These are phyloP conservation scores for Lasiodiplodia hormozganensis DNA, from an alignment of 2,329 filamentous ascomycete genomes.

Conservation along the genomic window DNA sequence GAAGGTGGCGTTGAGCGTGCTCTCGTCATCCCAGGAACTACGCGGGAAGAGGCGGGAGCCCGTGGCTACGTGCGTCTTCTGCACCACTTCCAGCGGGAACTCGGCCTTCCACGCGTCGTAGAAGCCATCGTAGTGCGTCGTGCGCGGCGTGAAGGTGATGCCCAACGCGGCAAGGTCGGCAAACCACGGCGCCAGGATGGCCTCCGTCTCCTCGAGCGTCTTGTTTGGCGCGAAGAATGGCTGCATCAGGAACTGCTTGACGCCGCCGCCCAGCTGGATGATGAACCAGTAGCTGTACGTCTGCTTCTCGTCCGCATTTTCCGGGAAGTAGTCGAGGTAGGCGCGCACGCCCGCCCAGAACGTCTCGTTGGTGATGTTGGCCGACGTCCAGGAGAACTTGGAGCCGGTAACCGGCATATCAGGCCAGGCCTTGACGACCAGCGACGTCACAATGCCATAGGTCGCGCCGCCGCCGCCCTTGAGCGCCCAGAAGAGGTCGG, in stretches of 20 bases:
- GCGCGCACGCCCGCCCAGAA: conserved; percentile 43
- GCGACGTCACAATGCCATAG: conserved; percentile 42
- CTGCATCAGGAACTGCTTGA: conserved; percentile 37
- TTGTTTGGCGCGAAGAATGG: conserved; percentile 49
- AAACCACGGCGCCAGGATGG: conserved; percentile 40
- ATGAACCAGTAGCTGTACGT: conserved; percentile 44
- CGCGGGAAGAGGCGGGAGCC: conserved; percentile 57
- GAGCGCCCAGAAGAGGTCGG: conserved; percentile 48
- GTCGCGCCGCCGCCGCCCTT: conserved; percentile 43
- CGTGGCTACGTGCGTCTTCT: conserved; percentile 47
- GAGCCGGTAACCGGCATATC: conserved; percentile 20
- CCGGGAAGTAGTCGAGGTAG: conserved; percentile 40
- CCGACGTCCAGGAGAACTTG: conserved; percentile 60
- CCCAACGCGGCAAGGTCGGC: conserved; percentile 45
- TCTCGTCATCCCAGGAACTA: conserved; percentile 45
- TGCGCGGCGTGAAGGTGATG: conserved; percentile 49
- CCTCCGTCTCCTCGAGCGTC: conserved; percentile 43
- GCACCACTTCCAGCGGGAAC: conserved; percentile 49
- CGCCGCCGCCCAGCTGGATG: conserved; percentile 36
- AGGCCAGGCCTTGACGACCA: conserved; percentile 41
- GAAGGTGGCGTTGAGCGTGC: conserved; percentile 47
- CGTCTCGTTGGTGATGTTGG: conserved; percentile 29
- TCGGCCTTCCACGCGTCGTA: conserved; percentile 48
- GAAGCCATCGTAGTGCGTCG: conserved; percentile 46
- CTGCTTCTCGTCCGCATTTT: conserved; percentile 37